phyloP scores from a whole-genome alignment of 257 asterid genomes.

The Eucommia ulmoides region DNA sequence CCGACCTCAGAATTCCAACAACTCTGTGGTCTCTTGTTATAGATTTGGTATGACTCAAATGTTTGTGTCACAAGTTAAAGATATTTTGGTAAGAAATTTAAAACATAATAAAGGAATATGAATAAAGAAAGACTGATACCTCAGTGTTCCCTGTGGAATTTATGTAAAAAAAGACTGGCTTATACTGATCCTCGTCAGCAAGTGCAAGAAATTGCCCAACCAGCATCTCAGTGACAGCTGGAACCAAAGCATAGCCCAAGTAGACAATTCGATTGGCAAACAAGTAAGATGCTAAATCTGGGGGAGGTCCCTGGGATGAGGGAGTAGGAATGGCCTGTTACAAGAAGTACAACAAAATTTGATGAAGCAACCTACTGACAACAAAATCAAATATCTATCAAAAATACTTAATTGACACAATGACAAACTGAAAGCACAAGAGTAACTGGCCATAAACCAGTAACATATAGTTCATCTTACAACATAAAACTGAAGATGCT shows the following conservation, averaged over 20 bases:
- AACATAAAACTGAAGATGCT: no score
- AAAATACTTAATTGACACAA: no score
- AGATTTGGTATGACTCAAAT: neutral
- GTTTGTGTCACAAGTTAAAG: neutral
- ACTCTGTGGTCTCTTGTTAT: no score
- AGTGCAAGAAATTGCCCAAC: constrained; percentile 87
- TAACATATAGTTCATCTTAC: no score
- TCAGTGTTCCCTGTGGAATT: constrained; percentile 95
- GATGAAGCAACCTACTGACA: no score
- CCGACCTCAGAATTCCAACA: neutral
- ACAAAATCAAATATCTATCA: no score
- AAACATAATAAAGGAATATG: constrained; percentile 4
- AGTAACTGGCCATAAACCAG: no score
- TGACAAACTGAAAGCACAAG: no score
- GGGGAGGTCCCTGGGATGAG: constrained; percentile 89
- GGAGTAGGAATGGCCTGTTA: constrained; percentile 86
- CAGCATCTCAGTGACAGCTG: constrained; percentile 87
- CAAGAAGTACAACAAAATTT: no score
- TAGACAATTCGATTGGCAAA: constrained; percentile 79
- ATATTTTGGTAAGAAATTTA: neutral
- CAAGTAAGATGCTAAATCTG: constrained; percentile 88
- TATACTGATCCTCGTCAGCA: constrained; percentile 64
- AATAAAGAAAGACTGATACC: constrained; percentile 22
- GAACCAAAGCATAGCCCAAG: constrained; percentile 90
- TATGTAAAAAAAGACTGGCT: constrained; percentile 83